phyloP scores from a whole-genome alignment of 208 protist species.

The Leishmania aethiopica region DNA sequence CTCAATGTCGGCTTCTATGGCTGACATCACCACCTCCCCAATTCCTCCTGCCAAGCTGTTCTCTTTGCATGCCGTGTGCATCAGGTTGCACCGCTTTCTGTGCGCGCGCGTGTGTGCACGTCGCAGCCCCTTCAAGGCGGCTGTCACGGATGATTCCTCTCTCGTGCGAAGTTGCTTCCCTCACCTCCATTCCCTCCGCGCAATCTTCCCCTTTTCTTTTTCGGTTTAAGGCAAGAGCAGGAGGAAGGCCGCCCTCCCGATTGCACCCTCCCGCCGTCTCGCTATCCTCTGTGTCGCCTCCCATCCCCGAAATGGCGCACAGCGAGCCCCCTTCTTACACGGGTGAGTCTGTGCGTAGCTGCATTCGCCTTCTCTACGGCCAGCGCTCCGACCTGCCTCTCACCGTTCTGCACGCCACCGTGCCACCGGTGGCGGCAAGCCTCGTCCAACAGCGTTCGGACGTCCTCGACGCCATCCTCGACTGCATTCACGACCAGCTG shows the following conservation, averaged over 20 bases:
- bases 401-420: constrained; percentile 22
- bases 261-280: background rate
- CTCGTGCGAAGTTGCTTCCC: background rate
- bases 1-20: background rate
- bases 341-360: constrained; percentile 20
- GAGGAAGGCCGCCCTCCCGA: background rate
- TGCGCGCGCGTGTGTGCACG: background rate
- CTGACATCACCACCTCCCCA: background rate
- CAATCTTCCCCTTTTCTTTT: background rate
- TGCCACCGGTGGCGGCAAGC: constrained; percentile 15
- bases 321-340: constrained; percentile 3
- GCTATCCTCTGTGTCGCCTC: background rate
- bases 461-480: constrained; percentile 16
- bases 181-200: background rate
- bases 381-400: constrained; percentile 1
- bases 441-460: background rate
- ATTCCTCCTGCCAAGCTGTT: background rate
- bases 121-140: background rate
- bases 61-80: background rate
- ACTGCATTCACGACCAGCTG: constrained; percentile 8
- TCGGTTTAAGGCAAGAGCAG: background rate
- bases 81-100: background rate
- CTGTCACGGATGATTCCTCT: background rate
- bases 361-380: constrained; percentile 22
- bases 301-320: background rate